Base-by-base conservation (phyloP, 306 rosid genomes). In the Quercus variabilis region DNA sequence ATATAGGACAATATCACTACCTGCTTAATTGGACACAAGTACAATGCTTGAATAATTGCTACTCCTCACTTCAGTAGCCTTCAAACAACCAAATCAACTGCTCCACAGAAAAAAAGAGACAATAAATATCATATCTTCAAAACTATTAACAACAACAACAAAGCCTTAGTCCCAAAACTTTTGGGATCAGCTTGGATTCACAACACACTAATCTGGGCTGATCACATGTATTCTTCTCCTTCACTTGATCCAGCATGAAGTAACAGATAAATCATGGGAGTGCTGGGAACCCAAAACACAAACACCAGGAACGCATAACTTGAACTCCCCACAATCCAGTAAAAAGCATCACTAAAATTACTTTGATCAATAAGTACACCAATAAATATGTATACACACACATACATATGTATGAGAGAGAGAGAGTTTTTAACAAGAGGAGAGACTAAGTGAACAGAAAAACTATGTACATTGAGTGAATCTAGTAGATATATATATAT, bases 81-180 rank as follows among this genome's bases (percentile, higher is more conserved):
- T 58, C 76, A 74, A 75, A 56, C 43, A 54, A 64, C 79, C 73
- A 76, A 76, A 82, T 78, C 83, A 69, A 68, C 88, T 76, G 85
- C 55, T 74, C 75, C 65, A 73, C 38, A 62, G 76, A 62, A 60
- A 52, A 38, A 76, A 35, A 6, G 58, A 82, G 71, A 71, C 35
- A 57, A 77, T 35, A 83, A 35, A 78, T 19, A 33, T 38, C 11
- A 15, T 68, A 33, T 49, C 54, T 49, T 49, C 54, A 49, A 49
- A 12, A 49, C 54, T 49, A 49, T 49, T 3, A 49, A 11, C 14
- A 46, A 46, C 54, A 49, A 49, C 54, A 49, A 49, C 54, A 49
- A 12, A 49, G 54, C 54, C 54, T 49, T 12, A 49, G 17, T 10
- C 17, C 15, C 54, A 49, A 49, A 49, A 49, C 54, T 49, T 49